Base-by-base conservation (phyloP, 306 rosid species). In the Trifolium repens region DNA sequence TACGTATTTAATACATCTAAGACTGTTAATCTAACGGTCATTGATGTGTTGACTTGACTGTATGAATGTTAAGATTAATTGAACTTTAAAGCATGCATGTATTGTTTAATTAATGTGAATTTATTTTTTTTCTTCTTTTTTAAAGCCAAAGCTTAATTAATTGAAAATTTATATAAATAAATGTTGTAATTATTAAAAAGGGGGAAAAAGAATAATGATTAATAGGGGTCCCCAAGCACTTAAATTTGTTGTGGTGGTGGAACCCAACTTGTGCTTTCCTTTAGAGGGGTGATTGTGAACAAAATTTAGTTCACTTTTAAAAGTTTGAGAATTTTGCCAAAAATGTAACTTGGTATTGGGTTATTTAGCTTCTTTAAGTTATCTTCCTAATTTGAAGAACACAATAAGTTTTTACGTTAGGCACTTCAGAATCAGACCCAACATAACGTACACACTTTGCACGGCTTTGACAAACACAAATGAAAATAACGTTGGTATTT, bases 151-250 rank as follows among this genome's bases (percentile, higher is more conserved):
- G 66, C 61, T 17, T 57, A 44, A 65, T 14, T 57, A 26, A 65
- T 47, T 66, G 37, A 37, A 49, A 27, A 46, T 39, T 0, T 7
- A 39, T 3, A 39, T 8, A 37, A 9, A 5, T 72, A 37, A 27
- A 68, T 37, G 8, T 37, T 64, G 35, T 65, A 34, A 61, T n/a
- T 58, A 67, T 39, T 16, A 68, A 50, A 37, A 52, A 34, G 34
- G 43, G 50, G 63, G 42, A 19, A 59, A 72, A 37, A 22, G 49
- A 69, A 71, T 74, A 35, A 53, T 73, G 63, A 62, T 65, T 7
- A 44, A 75, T 5, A 59, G 76, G 78, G 90, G 87, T 84, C 89
- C 89, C 88, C 81, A 62, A 68, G 84, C 85, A 87, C 84, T 80
- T 81, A 27, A 73, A 67, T 67, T 79, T 74, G 54, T 44, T 43